Evolutionary conservation across 2,329 filamentous ascomycete species (phyloP).

Genomic region (Pseudogymnoascus pannorum): DNA sequence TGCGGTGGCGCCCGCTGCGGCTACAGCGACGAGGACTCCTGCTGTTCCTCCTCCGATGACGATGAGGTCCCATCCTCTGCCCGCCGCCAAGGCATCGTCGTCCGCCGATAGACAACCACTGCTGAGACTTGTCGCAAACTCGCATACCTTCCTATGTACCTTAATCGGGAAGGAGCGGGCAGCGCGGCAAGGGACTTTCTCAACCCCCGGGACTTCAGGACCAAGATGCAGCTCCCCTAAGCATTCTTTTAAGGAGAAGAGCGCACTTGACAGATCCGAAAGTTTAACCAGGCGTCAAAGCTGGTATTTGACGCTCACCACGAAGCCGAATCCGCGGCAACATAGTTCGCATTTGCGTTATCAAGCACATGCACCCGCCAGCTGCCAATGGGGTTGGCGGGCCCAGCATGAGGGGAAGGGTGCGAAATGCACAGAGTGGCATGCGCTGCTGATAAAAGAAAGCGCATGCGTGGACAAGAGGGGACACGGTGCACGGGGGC

Average conservation of each 20-base stretch:
- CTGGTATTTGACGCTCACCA: slow-evolving; percentile 19
- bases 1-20: slow-evolving; percentile 85
- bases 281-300: slow-evolving; percentile 19
- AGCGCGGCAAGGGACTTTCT: neutral
- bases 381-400: slow-evolving; percentile 3
- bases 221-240: slow-evolving; percentile 6
- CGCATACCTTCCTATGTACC: neutral
- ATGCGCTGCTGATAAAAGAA: neutral
- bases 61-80: slow-evolving; percentile 49
- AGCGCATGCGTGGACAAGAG: neutral
- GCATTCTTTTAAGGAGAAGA: slow-evolving; percentile 14
- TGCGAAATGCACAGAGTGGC: slow-evolving; percentile 4
- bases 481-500: slow-evolving; percentile 5
- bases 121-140: slow-evolving; percentile 6
- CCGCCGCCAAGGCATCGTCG: slow-evolving; percentile 58
- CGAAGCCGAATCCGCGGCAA: slow-evolving; percentile 28
- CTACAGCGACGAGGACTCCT: slow-evolving; percentile 62
- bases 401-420: neutral
- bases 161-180: slow-evolving; percentile 11
- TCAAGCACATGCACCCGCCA: neutral
- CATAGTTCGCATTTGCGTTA: slow-evolving; percentile 6
- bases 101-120: slow-evolving; percentile 30
- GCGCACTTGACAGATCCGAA: slow-evolving; percentile 19
- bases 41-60: slow-evolving; percentile 62
- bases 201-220: slow-evolving; percentile 7